Conservation (phyloP, 176 grass and related monocot genomes). For the Bothriochloa decipiens region DNA sequence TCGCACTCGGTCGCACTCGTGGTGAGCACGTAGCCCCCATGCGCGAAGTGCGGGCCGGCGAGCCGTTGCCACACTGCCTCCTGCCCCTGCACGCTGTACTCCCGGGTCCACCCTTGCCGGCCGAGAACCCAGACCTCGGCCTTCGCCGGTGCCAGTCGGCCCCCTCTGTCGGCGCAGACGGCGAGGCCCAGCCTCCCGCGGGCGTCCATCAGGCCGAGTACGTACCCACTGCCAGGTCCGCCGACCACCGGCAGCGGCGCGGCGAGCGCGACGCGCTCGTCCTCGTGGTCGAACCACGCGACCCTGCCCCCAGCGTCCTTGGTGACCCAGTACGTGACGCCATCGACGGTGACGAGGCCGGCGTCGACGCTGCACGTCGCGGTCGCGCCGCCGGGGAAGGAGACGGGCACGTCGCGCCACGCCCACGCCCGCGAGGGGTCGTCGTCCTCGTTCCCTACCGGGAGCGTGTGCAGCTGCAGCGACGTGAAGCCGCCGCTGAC, state of each 20-base stretch:
- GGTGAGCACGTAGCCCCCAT: too few relatives aligned
- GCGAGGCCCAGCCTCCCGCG: conserved; percentile 6
- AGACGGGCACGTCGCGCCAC: background rate
- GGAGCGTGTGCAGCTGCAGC: background rate
- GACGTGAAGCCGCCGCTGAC: background rate
- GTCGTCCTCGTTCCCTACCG: too few relatives aligned
- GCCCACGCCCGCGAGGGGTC: too few relatives aligned
- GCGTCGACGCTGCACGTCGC: background rate
- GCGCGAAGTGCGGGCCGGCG: too few relatives aligned
- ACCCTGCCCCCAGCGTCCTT: background rate
- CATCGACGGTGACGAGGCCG: background rate
- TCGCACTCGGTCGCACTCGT: too few relatives aligned
- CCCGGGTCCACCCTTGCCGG: too few relatives aligned
- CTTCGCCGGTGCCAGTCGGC: too few relatives aligned
- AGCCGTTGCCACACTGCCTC: too few relatives aligned
- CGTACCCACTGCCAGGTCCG: background rate
- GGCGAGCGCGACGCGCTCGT: background rate
- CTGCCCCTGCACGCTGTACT: too few relatives aligned
- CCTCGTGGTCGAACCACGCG: conserved; percentile 6
- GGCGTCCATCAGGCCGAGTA: background rate
- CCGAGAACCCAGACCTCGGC: too few relatives aligned
- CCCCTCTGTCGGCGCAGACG: too few relatives aligned
- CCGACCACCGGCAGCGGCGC: background rate
- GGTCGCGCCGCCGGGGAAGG: background rate
- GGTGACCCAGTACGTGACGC: background rate